Evolutionary conservation across 139 green algal genomes (phyloP), one percentile per base, ranked within the genome.

Genomic region (Microglena sp.): DNA sequence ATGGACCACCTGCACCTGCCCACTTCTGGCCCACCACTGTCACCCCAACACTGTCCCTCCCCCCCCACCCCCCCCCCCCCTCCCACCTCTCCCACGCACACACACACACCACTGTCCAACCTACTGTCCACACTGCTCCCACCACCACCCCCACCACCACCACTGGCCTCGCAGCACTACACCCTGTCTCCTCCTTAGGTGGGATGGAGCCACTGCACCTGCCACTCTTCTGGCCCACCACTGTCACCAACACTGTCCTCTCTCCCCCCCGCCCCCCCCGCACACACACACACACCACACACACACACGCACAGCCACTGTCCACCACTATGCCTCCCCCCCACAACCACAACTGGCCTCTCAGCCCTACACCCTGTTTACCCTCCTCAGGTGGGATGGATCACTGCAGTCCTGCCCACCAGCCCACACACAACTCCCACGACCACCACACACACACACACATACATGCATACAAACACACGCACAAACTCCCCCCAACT

Each of bases 1-100:
- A 87, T 60, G 82, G 82, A 0, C 82, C 82, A 21, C 84, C 85
- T 2, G 22, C 68, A 68, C 24, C 3, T 82, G 82, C 3, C 74
- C 86, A 59, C 76, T 84, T n/a, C 90, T 87, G 68, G 86, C 87
- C 2, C 87, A 94, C 68, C 77, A 88, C 68, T 94, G 90, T 62
- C 45, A 92, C 31, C 77, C 77, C 3, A 92, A 92, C 66, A 90
- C 80, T 50, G 11, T 50, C 40, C 40, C 11, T 50, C 40, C 40
- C 11, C 40, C 15, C 40, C 40, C 40, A 18, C 40, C 40, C 18
- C 40, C 40, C 18, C 40, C 40, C 40, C 40, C 40, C 11, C 18
- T 18, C 11, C 40, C 40, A 11, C 40, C 11, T 18, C 40, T 18
- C 40, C 18, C 40, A 18, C 40, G 18, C 40, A 50, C 40, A 50